Conservation (phyloP, 2,329 filamentous ascomycete genomes). For the Trichoderma pleuroti region DNA sequence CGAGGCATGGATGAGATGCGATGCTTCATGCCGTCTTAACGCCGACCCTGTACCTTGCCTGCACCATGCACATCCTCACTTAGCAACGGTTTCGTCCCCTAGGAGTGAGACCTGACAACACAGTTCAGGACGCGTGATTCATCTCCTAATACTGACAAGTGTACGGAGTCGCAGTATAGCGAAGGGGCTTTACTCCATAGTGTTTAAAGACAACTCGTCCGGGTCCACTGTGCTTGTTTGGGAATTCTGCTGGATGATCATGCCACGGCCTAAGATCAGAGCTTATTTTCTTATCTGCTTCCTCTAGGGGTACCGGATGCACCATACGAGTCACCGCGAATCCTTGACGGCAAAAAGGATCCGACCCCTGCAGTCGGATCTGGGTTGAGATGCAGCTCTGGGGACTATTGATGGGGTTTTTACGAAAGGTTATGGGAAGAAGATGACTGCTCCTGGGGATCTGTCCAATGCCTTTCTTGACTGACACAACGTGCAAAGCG, state of each 20-base stretch:
- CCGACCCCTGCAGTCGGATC: constrained; percentile 1
- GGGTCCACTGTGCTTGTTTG: background rate
- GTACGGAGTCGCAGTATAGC: background rate
- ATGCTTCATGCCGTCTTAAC: background rate
- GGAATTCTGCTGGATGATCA: background rate
- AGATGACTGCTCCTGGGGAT: background rate
- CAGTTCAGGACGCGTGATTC: background rate
- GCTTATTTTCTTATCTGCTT: constrained; percentile 8
- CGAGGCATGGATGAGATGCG: background rate
- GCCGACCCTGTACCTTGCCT: background rate
- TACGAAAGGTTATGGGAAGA: background rate
- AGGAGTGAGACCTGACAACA: background rate
- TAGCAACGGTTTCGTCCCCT: background rate
- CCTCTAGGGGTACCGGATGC: background rate
- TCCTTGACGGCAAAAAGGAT: background rate
- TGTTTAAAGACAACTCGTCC: background rate
- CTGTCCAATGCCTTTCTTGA: background rate
- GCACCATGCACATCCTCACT: background rate
- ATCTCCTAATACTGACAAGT: background rate
- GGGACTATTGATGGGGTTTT: background rate
- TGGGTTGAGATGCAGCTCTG: background rate
- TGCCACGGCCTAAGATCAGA: background rate
- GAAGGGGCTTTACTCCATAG: background rate
- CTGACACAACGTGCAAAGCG: background rate
- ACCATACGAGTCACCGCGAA: background rate